Evolutionary conservation across 169 alveolate species (phyloP).

Genomic region (Cryptosporidium parvum): DNA sequence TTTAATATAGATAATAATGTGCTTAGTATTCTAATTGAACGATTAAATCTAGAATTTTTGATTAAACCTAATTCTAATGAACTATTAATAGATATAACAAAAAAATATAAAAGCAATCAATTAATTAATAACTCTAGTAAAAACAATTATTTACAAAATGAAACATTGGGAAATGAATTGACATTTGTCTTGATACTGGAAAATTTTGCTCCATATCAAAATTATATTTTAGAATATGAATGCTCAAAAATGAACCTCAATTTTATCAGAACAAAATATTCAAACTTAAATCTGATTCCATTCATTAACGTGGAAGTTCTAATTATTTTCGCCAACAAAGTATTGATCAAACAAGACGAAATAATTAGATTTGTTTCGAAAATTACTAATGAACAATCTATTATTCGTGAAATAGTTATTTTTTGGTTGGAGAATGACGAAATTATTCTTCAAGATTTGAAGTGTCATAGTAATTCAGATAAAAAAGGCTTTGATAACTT

Average conservation of each 20-base stretch:
- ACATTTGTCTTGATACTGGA: not conserved
- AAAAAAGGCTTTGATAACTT: not conserved
- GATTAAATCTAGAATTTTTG: not conserved
- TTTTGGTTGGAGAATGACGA: not conserved
- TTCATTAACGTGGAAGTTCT: not conserved
- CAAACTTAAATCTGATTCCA: not conserved
- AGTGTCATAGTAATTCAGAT: not conserved
- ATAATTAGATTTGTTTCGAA: not conserved
- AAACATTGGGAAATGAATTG: not conserved
- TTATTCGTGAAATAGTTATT: not conserved
- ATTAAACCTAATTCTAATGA: not conserved
- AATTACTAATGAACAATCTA: not conserved
- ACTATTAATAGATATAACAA: not conserved
- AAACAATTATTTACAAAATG: not conserved
- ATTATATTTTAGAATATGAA: constrained; percentile 20
- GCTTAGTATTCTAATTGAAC: constrained; percentile 1
- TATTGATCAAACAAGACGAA: not conserved
- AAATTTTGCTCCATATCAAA: not conserved
- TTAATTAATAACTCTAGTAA: not conserved
- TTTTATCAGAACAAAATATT: not conserved
- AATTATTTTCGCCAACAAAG: not conserved
- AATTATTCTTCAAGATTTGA: not conserved
- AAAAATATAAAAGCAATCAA: not conserved
- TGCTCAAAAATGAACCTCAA: not conserved
- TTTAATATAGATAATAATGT: constrained; percentile 13